Base-by-base conservation (phyloP, 352 stramenopile genomes). In the Phytophthora multivora region DNA sequence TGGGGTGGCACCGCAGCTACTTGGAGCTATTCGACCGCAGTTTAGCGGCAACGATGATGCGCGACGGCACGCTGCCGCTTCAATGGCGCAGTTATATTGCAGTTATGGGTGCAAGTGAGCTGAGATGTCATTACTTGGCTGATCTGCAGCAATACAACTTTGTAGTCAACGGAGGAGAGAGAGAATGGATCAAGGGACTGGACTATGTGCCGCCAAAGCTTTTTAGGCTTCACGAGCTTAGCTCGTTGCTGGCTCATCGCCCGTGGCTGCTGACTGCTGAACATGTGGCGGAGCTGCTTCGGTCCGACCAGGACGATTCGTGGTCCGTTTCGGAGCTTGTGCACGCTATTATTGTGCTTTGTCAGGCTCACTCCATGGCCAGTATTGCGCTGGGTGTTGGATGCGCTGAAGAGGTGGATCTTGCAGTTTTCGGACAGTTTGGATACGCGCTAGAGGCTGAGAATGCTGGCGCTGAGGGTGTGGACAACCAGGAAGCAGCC, bases 251-350 rank as follows among this genome's bases (percentile, higher is more conserved):
- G 13, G 88, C 88, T 0, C 88, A 96, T 59, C 86, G 83, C 4
- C 88, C 88, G n/a, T 96, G 88, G 88, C 71, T 96, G 35, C 67
- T 96, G 39, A 91, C 80, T 19, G 71, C 68, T 7, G 62, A 91
- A 5, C 85, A 96, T 47, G 87, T 96, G 26, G 79, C 78, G 0
- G 83, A 93, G 12, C 69, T 96, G 45, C 61, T 93, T 21, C 70
- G 69, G 8, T 88, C 80, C 2, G 75, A 91, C 30, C 77, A 88
- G 41, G 80, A 91, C 28, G 82, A 90, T 23, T 91, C 86, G 62
- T 96, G 87, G 87, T 96, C 87, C 2, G 83, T 94, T 9, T 89
- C 87, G 21, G 87, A 96, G 67, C 74, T 96, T 13, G 87, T 94
- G 30, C 87, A 96, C 53, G 87, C 87, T 5, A 91, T 95, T 58